Conservation (phyloP, 495 filamentous ascomycete genomes). For the Thermothielavioides terrestris region DNA sequence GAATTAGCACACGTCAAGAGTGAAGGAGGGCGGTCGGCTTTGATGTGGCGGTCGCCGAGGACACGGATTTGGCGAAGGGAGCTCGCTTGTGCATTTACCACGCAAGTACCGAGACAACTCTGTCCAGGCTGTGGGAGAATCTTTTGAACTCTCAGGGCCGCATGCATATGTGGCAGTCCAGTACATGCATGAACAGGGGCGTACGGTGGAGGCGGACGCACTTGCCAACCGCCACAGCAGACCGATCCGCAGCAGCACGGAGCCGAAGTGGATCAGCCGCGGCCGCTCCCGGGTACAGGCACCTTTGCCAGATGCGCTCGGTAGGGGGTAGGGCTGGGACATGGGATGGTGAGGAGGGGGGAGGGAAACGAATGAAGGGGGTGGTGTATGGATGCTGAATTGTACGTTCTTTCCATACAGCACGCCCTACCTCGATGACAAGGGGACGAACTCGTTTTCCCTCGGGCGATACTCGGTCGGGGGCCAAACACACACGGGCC, state of each 20-base stretch:
- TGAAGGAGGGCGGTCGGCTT: background rate
- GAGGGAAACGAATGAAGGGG: too few relatives aligned
- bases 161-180: background rate
- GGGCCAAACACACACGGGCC: too few relatives aligned
- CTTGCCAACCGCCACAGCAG: constrained; percentile 1
- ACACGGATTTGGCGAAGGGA: too few relatives aligned
- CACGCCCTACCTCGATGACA: too few relatives aligned
- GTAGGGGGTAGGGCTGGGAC: background rate
- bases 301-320: background rate
- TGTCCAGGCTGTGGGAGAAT: background rate
- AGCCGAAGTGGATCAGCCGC: background rate
- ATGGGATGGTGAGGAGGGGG: background rate
- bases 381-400: too few relatives aligned
- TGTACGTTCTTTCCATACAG: too few relatives aligned
- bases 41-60: constrained; percentile 1
- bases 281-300: background rate
- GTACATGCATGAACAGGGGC: background rate
- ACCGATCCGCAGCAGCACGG: background rate
- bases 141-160: background rate
- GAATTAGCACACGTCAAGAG: background rate
- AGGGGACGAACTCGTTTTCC: too few relatives aligned
- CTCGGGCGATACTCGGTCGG: too few relatives aligned
- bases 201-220: background rate
- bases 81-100: too few relatives aligned
- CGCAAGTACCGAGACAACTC: background rate